These are phyloP conservation scores for Ceratobasidium theobromae DNA, from an alignment of 1,284 basidiomycete species.

Conservation along the genomic window DNA sequence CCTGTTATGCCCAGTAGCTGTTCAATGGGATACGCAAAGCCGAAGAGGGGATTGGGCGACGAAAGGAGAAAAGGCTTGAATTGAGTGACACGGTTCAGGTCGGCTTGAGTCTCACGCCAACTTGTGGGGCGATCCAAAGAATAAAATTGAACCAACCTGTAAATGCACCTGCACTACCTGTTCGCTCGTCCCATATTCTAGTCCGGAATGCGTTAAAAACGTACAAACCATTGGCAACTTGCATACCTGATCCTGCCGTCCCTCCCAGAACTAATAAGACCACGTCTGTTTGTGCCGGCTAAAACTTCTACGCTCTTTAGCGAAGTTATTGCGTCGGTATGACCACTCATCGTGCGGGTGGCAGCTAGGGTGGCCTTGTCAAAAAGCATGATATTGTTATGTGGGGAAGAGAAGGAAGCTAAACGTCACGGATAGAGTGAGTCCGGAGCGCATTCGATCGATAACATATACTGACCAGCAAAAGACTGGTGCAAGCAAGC, in stretches of 20 bases:
- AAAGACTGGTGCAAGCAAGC: constrained; percentile 30
- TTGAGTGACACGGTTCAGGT: constrained; percentile 31
- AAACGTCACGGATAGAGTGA: constrained; percentile 16
- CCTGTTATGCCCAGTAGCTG: constrained; percentile 26
- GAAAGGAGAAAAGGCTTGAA: constrained; percentile 24
- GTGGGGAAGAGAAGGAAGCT: constrained; percentile 28
- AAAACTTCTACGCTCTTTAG: constrained; percentile 18
- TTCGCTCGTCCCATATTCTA: constrained; percentile 30
- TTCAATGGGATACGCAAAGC: constrained; percentile 18
- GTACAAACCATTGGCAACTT: neutral
- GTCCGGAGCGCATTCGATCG: constrained; percentile 1
- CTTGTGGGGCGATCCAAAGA: constrained; percentile 23
- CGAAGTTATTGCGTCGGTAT: constrained; percentile 32
- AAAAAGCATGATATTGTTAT: constrained; percentile 32
- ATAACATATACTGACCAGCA: constrained; percentile 21
- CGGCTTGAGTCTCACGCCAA: constrained; percentile 30
- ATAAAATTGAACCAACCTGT: constrained; percentile 28
- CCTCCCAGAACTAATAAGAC: constrained; percentile 31
- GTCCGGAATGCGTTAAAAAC: neutral
- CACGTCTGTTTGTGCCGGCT: constrained; percentile 23
- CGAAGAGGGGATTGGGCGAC: neutral
- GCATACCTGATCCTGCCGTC: constrained; percentile 33
- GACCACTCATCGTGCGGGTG: constrained; percentile 28
- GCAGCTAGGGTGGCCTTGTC: constrained; percentile 29
- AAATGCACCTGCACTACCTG: constrained; percentile 27